These are phyloP conservation scores for Oryza meridionalis DNA, from an alignment of 176 grass and related monocot species.

Conservation along the genomic window DNA sequence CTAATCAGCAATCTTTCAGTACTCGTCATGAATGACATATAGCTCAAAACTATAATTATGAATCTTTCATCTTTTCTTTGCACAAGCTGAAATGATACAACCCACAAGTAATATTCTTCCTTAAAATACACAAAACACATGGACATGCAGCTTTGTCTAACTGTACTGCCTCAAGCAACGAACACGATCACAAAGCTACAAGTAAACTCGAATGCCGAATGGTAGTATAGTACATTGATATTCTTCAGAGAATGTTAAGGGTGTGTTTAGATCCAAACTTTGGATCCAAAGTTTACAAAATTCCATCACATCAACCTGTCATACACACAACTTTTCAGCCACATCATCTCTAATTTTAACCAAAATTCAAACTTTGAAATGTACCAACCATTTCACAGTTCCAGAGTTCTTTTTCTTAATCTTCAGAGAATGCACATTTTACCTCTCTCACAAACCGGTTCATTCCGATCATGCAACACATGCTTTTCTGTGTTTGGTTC, in stretches of 20 bases:
- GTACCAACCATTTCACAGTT: no score
- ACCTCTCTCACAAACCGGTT: not conserved
- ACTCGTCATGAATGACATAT: not conserved
- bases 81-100: slow-evolving; percentile 21
- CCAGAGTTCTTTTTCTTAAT: not conserved
- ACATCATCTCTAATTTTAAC: no score
- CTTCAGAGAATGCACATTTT: not conserved
- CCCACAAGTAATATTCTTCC: slow-evolving; percentile 30
- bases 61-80: not conserved
- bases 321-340: no score
- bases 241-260: not conserved
- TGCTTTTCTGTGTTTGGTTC: not conserved
- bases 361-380: no score
- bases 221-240: not conserved
- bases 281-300: no score
- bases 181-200: not conserved
- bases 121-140: slow-evolving; percentile 29
- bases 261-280: no score
- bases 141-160: slow-evolving; percentile 4
- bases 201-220: not conserved
- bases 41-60: slow-evolving; percentile 15
- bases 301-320: no score
- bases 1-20: not conserved
- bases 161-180: not conserved
- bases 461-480: not conserved